Base-by-base conservation (phyloP, 805 yeast genomes). In the Metschnikowia gelsemii region DNA sequence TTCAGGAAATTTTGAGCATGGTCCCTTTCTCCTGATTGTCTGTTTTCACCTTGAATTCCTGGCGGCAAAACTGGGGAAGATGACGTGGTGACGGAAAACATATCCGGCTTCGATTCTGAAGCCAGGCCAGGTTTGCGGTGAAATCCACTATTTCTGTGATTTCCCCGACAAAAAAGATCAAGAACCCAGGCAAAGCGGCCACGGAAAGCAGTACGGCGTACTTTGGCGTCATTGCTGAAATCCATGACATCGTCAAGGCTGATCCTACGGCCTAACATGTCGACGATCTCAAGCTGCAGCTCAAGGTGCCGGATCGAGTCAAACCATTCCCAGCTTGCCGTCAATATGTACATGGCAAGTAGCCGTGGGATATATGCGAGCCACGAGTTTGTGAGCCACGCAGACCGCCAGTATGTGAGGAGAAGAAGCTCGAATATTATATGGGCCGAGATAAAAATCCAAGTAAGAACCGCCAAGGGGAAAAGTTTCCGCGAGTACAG, bases 311-410 rank as follows among this genome's bases (percentile, higher is more conserved):
- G 73, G 30, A 80, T 78, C 32, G 78, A 72, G 51, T 68, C 75
- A 8, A 80, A 59, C 83, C 87, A 79, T 59, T 82, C 87, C 84
- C 86, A 82, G 1, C 79, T 68, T 18, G 78, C 66, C 1, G 81
- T 75, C 13, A 74, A 62, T 3, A 79, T 60, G 25, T 78, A 67
- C 12, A 79, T 67, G 35, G 76, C 75, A 5, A 78, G 52, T 29
- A 80, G 45, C 29, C 46, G 68, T 3, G 75, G 65, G 9, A 71
- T 52, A 4, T 76, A 62, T 22, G 68, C 63, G 0, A 73, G 59
- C 55, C 84, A 70, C 70, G 84, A 75, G 11, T 67, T 68, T n/a
- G 67, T 65, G 19, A 72, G 59, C 69, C 72, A 65, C 24, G 56
- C 56, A 8, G 35, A 17, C 9, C 48, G 42, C 55, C 58, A 68